Base-by-base conservation (phyloP, 1,284 basidiomycete species). In the Malassezia obtusa region DNA sequence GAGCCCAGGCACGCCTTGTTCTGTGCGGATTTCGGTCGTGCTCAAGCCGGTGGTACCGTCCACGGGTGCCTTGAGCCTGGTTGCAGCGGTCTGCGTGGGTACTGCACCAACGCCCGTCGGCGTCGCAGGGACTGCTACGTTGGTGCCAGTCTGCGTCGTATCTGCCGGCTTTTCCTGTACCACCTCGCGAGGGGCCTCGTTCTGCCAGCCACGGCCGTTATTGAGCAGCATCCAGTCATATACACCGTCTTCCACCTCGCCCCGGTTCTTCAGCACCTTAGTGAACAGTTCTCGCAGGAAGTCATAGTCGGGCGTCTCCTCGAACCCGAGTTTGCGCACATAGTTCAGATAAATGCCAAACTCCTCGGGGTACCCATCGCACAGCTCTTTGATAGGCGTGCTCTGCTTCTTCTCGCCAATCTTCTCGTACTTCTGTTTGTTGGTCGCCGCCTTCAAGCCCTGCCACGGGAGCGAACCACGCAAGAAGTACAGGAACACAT, bases 371-470 rank as follows among this genome's bases (percentile, higher is more conserved):
- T 87, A 90, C 38, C 87, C 86, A 63, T 94, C 89, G 65, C 85
- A 88, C 15, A 95, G 79, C 75, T 94, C 89, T 75, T 89, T 89
- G 75, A 94, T 92, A 11, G 87, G 85, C 17, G 90, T 94, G 44
- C 85, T 87, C 79, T 94, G 89, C 79, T 95, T 95, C 83, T 95
- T 95, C 79, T 95, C 90, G 58, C 89, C 89, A 74, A 95, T 95
- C 79, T 92, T 94, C 78, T 95, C 90, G 77, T 94, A 95, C 79
- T 94, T 94, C 78, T 92, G 89, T 79, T 94, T 94, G 79, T 94
- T 92, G 57, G 89, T 94, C 19, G 89, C 89, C 35, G 89, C 90
- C 77, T 92, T 94, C 63, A 95, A 82, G 49, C 90, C 90, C 74
- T 95, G 90, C 90, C 89, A 95, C 25, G 90, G 90, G 45, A 94